These are phyloP conservation scores for Lithospermum erythrorhizon DNA, from an alignment of 257 asterid genomes.

Conservation along the genomic window DNA sequence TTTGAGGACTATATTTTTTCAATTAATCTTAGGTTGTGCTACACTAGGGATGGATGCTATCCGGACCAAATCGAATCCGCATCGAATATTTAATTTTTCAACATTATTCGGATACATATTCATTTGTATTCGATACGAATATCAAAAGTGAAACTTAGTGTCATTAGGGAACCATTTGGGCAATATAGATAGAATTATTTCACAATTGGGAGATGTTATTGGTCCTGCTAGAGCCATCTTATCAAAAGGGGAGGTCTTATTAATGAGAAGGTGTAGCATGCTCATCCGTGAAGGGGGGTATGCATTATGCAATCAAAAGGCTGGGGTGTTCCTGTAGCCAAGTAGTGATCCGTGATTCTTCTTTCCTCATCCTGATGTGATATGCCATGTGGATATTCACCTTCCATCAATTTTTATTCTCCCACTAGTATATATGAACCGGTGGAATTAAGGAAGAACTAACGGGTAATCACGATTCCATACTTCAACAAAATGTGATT, in stretches of 20 bases:
- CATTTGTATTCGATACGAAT: too few relatives aligned
- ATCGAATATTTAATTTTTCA: too few relatives aligned
- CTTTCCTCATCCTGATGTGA: constrained; percentile 17
- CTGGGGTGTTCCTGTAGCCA: constrained; percentile 14
- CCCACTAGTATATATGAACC: neutral
- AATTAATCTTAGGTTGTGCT: too few relatives aligned
- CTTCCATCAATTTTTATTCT: neutral
- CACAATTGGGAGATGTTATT: neutral
- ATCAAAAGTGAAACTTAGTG: too few relatives aligned
- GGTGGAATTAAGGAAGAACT: neutral
- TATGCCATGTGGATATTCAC: neutral
- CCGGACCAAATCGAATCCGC: too few relatives aligned
- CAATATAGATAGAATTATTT: too few relatives aligned
- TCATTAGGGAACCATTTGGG: too few relatives aligned
- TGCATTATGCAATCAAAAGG: constrained; percentile 1
- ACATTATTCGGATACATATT: too few relatives aligned
- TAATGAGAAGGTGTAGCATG: constrained; percentile 1
- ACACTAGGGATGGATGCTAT: too few relatives aligned
- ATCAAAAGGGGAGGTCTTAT: neutral
- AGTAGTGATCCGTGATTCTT: constrained; percentile 18
- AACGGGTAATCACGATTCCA: neutral
- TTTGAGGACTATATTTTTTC: too few relatives aligned
- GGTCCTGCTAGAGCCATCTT: neutral
- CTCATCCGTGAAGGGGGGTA: constrained; percentile 9
- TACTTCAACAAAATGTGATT: too few relatives aligned